A percentile compares a stretch with the other conserved stretches of the same genome.
phyloP scores from a whole-genome alignment of 2,329 filamentous ascomycete genomes.

The Periconia digitata region DNA sequence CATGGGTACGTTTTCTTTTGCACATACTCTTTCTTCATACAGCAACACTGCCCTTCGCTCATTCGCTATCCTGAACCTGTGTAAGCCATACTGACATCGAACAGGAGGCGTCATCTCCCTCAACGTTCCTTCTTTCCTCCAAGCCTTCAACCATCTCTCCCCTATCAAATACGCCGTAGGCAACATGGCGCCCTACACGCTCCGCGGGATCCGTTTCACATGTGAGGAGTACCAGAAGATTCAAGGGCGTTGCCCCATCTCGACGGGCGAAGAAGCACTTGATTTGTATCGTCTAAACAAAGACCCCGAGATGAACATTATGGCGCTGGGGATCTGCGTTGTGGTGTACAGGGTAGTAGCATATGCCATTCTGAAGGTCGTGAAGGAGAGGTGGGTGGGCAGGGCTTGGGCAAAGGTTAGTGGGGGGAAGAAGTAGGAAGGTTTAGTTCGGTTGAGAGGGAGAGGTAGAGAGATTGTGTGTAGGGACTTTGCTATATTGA shows the following conservation, averaged over 20 bases:
- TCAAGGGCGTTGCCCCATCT: slow-evolving; percentile 64
- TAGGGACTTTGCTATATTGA: no score
- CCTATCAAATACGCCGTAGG: slow-evolving; percentile 71
- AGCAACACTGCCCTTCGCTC: not conserved
- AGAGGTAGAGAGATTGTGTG: not conserved
- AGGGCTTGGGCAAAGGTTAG: slow-evolving; percentile 28
- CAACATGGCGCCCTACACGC: slow-evolving; percentile 66
- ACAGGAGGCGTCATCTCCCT: slow-evolving; percentile 67
- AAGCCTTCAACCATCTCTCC: slow-evolving; percentile 70
- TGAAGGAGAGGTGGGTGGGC: slow-evolving; percentile 55
- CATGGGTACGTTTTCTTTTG: slow-evolving; percentile 51
- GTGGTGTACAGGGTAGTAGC: slow-evolving; percentile 67
- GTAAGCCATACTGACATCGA: slow-evolving; percentile 1
- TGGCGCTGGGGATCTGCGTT: slow-evolving; percentile 63
- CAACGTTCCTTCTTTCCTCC: slow-evolving; percentile 66
- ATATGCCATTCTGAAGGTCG: slow-evolving; percentile 59
- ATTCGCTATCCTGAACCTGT: not conserved
- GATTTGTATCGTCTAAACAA: slow-evolving; percentile 67
- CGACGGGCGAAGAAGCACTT: slow-evolving; percentile 67
- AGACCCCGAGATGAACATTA: slow-evolving; percentile 62
- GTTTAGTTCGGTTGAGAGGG: not conserved
- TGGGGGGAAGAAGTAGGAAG: not conserved
- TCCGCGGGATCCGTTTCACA: slow-evolving; percentile 63
- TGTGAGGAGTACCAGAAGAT: slow-evolving; percentile 64
- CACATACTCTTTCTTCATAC: not conserved